phyloP scores from a whole-genome alignment of 1,139 yeast genomes.

The Yamadazyma conglobata region DNA sequence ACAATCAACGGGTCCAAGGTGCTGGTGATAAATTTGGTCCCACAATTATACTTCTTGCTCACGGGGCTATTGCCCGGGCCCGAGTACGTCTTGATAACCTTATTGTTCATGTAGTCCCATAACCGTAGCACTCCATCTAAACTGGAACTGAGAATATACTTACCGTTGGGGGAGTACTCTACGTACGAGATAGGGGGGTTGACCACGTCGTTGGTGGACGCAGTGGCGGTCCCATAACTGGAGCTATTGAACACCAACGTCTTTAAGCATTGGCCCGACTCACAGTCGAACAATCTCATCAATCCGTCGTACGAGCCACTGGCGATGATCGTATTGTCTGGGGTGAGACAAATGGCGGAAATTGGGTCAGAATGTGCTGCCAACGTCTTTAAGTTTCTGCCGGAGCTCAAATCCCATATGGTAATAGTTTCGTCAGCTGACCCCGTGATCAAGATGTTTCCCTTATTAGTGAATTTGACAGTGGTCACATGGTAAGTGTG shows the following conservation, averaged over 20 bases:
- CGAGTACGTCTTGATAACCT: conserved; percentile 70
- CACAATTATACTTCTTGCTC: conserved; percentile 47
- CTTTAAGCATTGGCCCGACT: conserved; percentile 86
- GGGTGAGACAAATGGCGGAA: conserved; percentile 65
- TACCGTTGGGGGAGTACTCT: conserved; percentile 77
- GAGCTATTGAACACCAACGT: conserved; percentile 74
- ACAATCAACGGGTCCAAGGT: conserved; percentile 42
- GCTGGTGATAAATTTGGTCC: conserved; percentile 43
- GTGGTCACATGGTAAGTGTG: conserved; percentile 86
- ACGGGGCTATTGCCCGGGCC: conserved; percentile 33
- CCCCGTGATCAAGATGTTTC: conserved; percentile 77
- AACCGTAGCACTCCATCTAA: conserved; percentile 74
- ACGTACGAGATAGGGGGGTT: conserved; percentile 72
- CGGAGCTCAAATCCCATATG: conserved; percentile 81
- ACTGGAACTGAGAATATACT: conserved; percentile 72
- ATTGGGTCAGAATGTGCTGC: conserved; percentile 96
- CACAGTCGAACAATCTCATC: conserved; percentile 83
- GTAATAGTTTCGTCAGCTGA: conserved; percentile 89
- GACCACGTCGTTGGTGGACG: conserved; percentile 48
- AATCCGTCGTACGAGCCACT: conserved; percentile 92
- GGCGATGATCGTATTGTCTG: conserved; percentile 79
- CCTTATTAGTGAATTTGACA: conserved; percentile 67
- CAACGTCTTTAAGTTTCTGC: conserved; percentile 69
- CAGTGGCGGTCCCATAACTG: conserved; percentile 56
- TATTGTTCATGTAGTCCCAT: conserved; percentile 81